Conservation (phyloP, 352 stramenopile species). For the Phytophthora fragariae region DNA sequence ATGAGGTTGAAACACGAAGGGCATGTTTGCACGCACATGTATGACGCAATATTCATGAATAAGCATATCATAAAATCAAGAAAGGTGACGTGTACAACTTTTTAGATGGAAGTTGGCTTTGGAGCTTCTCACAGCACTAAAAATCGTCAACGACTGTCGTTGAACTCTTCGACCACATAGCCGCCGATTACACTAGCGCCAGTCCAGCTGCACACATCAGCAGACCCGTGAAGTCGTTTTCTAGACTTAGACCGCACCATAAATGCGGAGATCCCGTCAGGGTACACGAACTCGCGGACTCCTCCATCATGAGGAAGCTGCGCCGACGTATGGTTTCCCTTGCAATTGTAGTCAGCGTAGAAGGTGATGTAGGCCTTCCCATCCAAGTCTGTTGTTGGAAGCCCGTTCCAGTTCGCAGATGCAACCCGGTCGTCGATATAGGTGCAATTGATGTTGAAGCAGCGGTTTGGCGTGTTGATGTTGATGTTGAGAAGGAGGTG, state of each 20-base stretch:
- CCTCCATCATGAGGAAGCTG: constrained; percentile 19
- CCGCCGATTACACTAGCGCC: constrained; percentile 3
- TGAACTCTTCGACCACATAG: constrained; percentile 17
- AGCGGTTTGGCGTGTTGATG: constrained; percentile 20
- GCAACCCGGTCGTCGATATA: constrained; percentile 25
- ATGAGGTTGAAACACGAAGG: neutral
- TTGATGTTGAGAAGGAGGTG: constrained; percentile 3
- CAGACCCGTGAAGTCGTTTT: neutral
- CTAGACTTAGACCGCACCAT: constrained; percentile 23
- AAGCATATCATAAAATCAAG: neutral
- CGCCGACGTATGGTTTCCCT: neutral
- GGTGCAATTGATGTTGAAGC: constrained; percentile 37
- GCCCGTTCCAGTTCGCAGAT: constrained; percentile 28
- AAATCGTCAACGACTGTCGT: neutral
- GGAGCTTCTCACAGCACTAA: neutral
- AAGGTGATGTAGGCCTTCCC: constrained; percentile 36
- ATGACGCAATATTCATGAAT: neutral
- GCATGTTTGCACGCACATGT: neutral
- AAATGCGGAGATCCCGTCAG: constrained; percentile 20
- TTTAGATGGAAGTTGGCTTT: neutral
- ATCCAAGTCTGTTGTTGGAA: constrained; percentile 14
- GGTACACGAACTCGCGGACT: constrained; percentile 15
- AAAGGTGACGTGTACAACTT: neutral
- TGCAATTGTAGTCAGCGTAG: constrained; percentile 25
- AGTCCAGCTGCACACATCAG: constrained; percentile 25